Evolutionary conservation across 495 filamentous ascomycete species (phyloP).

Genomic region (Viridothelium virens): DNA sequence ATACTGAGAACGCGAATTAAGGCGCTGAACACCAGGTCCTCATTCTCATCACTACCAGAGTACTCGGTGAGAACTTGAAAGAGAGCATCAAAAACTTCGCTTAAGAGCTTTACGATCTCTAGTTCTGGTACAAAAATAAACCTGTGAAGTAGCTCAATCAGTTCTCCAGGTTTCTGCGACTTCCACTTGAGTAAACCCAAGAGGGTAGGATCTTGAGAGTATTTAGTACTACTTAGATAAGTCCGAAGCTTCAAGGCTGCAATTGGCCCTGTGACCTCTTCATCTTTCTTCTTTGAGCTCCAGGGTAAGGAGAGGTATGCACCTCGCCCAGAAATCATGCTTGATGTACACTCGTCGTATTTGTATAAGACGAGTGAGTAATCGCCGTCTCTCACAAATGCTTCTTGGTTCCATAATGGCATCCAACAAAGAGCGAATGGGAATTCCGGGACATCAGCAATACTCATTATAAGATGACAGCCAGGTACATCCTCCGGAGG

Average conservation of each 20-base stretch:
- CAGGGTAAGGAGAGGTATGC: conserved; percentile 82
- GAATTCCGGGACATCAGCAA: conserved; percentile 74
- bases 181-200: conserved; percentile 81
- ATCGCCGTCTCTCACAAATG: conserved; percentile 79
- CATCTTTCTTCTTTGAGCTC: conserved; percentile 63
- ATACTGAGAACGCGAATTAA: conserved; percentile 86
- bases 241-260: conserved; percentile 73
- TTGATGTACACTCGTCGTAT: conserved; percentile 63
- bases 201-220: conserved; percentile 87
- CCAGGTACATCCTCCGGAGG: conserved; percentile 70
- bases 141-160: conserved; percentile 65
- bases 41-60: conserved; percentile 54
- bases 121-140: conserved; percentile 93
- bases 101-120: conserved; percentile 88
- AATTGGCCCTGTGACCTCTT: conserved; percentile 62
- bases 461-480: conserved; percentile 80
- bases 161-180: conserved; percentile 58
- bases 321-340: conserved; percentile 58
- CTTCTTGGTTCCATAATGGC: conserved; percentile 86
- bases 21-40: conserved; percentile 85
- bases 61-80: conserved; percentile 88
- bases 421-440: conserved; percentile 89
- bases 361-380: conserved; percentile 79
- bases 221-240: conserved; percentile 89
- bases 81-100: conserved; percentile 82